Conservation (phyloP, 169 alveolate genomes). For the Eimeria maxima region DNA sequence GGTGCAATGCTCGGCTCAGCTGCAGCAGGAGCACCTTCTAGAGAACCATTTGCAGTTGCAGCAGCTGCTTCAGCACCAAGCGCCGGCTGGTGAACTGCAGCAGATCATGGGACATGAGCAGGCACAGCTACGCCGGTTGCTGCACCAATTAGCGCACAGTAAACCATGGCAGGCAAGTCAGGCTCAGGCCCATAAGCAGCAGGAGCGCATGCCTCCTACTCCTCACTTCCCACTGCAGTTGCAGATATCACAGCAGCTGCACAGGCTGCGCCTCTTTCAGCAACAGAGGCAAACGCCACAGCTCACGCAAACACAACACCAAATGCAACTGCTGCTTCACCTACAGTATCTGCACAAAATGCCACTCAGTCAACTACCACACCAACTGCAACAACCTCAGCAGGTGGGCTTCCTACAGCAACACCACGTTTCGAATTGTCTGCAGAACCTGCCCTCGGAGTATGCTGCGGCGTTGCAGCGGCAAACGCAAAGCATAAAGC, state of each 20-base stretch:
- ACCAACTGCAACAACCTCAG: background rate
- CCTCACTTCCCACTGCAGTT: conserved; percentile 18
- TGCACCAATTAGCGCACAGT: background rate
- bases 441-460: background rate
- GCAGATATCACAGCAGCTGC: conserved; percentile 34
- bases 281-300: background rate
- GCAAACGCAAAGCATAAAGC: background rate
- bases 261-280: background rate
- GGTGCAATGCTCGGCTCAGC: conserved; percentile 7
- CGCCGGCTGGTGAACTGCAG: conserved; percentile 27
- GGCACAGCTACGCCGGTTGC: conserved; percentile 39
- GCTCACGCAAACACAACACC: background rate
- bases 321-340: background rate
- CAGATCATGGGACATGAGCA: conserved; percentile 19
- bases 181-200: background rate
- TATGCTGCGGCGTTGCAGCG: background rate
- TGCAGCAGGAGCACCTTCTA: background rate
- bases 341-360: background rate
- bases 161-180: background rate
- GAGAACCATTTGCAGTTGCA: background rate
- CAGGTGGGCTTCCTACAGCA: background rate
- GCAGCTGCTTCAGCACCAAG: background rate
- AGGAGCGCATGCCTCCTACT: background rate
- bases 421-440: background rate
- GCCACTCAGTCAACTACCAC: background rate